These are phyloP conservation scores for Astragalus membranaceus DNA, from an alignment of 306 rosid species.

Conservation along the genomic window DNA sequence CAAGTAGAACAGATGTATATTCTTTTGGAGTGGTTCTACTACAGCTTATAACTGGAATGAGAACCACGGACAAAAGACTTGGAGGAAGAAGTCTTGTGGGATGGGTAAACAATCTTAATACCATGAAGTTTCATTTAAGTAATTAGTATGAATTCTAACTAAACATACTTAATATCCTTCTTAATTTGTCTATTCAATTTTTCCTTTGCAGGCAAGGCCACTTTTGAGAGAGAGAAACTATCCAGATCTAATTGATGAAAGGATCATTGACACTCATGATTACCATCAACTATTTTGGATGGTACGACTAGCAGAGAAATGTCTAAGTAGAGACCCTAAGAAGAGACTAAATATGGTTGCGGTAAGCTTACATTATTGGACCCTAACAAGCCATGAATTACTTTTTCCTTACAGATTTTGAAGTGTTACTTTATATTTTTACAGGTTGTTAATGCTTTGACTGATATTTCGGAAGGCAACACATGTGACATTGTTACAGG, in stretches of 20 bases:
- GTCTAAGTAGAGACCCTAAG: slow-evolving; percentile 62
- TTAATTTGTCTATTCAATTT: neutral
- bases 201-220: slow-evolving; percentile 73
- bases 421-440: neutral
- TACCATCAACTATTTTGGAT: slow-evolving; percentile 75
- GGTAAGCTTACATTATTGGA: slow-evolving; percentile 28
- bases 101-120: slow-evolving; percentile 57
- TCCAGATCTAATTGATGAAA: slow-evolving; percentile 66
- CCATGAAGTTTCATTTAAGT: neutral
- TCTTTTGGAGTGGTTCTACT: slow-evolving; percentile 80
- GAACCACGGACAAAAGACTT: slow-evolving; percentile 59
- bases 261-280: slow-evolving; percentile 45
- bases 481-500: slow-evolving; percentile 17
- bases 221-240: slow-evolving; percentile 73
- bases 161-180: neutral
- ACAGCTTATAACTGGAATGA: slow-evolving; percentile 78
- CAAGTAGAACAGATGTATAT: slow-evolving; percentile 79
- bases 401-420: no score
- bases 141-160: neutral
- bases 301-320: slow-evolving; percentile 71
- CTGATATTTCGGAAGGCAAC: slow-evolving; percentile 30
- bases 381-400: no score
- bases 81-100: slow-evolving; percentile 83
- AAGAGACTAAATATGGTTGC: slow-evolving; percentile 54
- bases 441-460: slow-evolving; percentile 55